These are phyloP conservation scores for Akanthomyces muscarius DNA, from an alignment of 2,329 filamentous ascomycete species.

Conservation along the genomic window DNA sequence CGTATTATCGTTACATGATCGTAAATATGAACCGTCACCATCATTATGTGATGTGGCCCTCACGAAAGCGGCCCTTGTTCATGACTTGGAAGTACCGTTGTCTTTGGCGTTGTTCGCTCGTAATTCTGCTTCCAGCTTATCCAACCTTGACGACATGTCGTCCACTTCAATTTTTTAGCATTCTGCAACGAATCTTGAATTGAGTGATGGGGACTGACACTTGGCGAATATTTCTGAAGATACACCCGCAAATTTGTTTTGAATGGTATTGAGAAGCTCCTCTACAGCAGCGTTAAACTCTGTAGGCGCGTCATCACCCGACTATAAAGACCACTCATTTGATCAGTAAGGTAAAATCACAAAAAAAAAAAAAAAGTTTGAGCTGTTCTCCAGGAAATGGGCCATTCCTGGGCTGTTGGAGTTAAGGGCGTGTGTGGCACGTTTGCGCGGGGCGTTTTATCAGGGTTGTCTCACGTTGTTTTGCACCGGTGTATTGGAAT, in stretches of 20 bases:
- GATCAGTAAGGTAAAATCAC: background rate
- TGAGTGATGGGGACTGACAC: constrained; percentile 51
- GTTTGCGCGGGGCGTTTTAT: background rate
- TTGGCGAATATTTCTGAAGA: constrained; percentile 86
- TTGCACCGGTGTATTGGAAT: constrained; percentile 31
- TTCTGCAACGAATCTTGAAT: background rate
- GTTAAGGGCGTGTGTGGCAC: background rate
- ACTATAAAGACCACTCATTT: background rate
- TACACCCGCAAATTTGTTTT: constrained; percentile 78
- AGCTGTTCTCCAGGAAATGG: background rate
- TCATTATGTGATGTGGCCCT: background rate
- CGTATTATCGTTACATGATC: background rate
- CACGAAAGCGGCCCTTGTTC: background rate
- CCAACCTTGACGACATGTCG: constrained; percentile 83
- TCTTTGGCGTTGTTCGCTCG: constrained; percentile 51
- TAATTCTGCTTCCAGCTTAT: constrained; percentile 74
- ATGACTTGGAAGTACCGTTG: constrained; percentile 34
- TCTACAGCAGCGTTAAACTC: constrained; percentile 79
- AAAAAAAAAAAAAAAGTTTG: background rate
- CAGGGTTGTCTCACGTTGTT: constrained; percentile 30
- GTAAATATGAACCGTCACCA: background rate
- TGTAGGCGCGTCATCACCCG: constrained; percentile 45
- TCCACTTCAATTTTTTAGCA: constrained; percentile 60
- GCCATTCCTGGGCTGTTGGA: background rate
- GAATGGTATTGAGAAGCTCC: constrained; percentile 78